A percentile compares a stretch with the other conserved stretches of the same genome.
Conservation (phyloP, 495 filamentous ascomycete species). For the Penicillium tannophilum region DNA sequence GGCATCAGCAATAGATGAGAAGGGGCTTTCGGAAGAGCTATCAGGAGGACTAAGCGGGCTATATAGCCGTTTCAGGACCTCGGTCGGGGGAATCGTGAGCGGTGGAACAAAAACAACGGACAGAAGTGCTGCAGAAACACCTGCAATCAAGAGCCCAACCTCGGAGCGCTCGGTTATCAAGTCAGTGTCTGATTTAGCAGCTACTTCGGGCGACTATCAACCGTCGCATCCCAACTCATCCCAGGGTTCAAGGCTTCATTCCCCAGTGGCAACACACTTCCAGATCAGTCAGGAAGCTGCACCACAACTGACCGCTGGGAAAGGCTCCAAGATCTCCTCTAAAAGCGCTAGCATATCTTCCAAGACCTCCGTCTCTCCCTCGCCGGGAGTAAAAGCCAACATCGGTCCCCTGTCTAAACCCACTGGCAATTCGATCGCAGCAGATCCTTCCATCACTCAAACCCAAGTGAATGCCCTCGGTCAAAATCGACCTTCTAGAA, state of each 20-base stretch:
- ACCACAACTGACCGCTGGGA: constrained; percentile 39
- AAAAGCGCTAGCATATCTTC: constrained; percentile 55
- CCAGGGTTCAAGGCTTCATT: constrained; percentile 45
- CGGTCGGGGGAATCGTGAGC: constrained; percentile 64
- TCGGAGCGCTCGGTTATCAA: constrained; percentile 35
- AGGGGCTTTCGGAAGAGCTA: constrained; percentile 68
- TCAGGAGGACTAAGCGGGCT: constrained; percentile 84
- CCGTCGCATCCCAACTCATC: constrained; percentile 35
- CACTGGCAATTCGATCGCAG: constrained; percentile 37
- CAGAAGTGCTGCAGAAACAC: constrained; percentile 28
- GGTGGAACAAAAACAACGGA: constrained; percentile 43
- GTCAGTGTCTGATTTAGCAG: constrained; percentile 26
- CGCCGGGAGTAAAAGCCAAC: constrained; percentile 38
- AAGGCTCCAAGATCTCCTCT: constrained; percentile 57
- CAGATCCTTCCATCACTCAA: constrained; percentile 52
- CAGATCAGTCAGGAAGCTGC: constrained; percentile 35
- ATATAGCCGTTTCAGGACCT: constrained; percentile 78
- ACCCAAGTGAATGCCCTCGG: constrained; percentile 60
- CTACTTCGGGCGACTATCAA: constrained; percentile 26
- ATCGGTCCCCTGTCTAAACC: constrained; percentile 50
- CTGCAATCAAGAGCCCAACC: constrained; percentile 27
- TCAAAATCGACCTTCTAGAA: constrained; percentile 34
- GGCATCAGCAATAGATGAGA: constrained; percentile 59
- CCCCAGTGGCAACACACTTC: constrained; percentile 38
- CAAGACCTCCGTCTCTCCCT: constrained; percentile 53